phyloP scores from a whole-genome alignment of 1,139 yeast genomes.

The Geotrichum australiense region DNA sequence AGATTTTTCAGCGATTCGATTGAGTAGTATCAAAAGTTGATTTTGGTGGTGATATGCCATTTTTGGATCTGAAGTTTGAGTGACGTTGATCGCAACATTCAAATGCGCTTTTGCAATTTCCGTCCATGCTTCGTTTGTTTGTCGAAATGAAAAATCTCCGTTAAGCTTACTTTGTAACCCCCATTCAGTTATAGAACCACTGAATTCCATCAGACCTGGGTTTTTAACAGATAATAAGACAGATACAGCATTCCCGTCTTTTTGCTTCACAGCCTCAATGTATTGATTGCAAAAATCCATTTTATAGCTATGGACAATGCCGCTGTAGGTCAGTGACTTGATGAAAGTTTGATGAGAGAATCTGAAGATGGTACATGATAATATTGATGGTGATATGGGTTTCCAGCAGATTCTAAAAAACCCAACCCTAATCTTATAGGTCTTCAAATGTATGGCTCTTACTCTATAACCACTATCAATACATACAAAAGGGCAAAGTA shows the following conservation, averaged over 20 bases:
- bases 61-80: constrained; percentile 18
- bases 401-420: too few species aligned
- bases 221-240: neutral
- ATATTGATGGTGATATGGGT: too few species aligned
- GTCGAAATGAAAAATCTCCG: neutral
- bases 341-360: too few species aligned
- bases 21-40: constrained; percentile 26
- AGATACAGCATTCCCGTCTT: neutral
- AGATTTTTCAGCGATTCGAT: constrained; percentile 55
- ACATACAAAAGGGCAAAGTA: too few species aligned
- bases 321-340: too few species aligned
- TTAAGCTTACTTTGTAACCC: neutral
- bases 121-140: constrained; percentile 21
- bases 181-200: neutral
- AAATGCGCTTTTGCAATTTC: constrained; percentile 24
- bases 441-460: too few species aligned
- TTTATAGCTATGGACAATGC: too few species aligned
- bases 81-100: constrained; percentile 26
- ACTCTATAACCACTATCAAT: too few species aligned
- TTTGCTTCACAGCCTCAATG: neutral
- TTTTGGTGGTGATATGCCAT: constrained; percentile 24
- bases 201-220: neutral
- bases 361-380: too few species aligned
- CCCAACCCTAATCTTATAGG: too few species aligned
- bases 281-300: too few species aligned